These are phyloP conservation scores for Lachnum nothofagi DNA, from an alignment of 2,329 filamentous ascomycete genomes.

Conservation along the genomic window DNA sequence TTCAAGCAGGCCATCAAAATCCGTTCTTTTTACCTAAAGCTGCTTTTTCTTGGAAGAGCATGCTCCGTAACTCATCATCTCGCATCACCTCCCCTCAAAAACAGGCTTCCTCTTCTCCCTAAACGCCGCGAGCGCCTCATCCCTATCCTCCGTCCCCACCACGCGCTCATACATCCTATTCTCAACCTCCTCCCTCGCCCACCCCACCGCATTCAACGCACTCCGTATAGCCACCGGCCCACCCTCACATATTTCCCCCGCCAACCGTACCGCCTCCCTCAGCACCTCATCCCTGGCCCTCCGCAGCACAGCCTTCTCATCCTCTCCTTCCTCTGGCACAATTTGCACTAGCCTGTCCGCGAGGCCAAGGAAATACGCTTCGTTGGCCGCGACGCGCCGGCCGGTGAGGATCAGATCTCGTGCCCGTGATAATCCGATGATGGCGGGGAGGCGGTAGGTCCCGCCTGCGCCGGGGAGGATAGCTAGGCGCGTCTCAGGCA, in stretches of 20 bases:
- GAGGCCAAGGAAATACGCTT: constrained; percentile 87
- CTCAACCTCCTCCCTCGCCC: constrained; percentile 71
- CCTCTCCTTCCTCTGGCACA: constrained; percentile 46
- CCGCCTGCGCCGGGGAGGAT: constrained; percentile 95
- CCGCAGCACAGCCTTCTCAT: constrained; percentile 44
- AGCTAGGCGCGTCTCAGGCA: constrained; percentile 87
- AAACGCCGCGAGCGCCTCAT: constrained; percentile 86
- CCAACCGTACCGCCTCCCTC: constrained; percentile 70
- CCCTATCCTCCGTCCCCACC: constrained; percentile 75
- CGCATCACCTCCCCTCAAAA: constrained; percentile 50
- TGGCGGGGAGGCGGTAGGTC: constrained; percentile 75
- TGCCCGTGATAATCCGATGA: constrained; percentile 78
- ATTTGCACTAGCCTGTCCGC: constrained; percentile 88
- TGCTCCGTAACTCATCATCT: too few species aligned
- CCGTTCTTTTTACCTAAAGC: too few species aligned
- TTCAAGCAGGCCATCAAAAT: too few species aligned
- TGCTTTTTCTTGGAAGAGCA: too few species aligned
- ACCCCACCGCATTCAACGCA: constrained; percentile 71
- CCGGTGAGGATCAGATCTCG: constrained; percentile 87
- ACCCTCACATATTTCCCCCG: constrained; percentile 81
- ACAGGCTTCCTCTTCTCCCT: constrained; percentile 65
- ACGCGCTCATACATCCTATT: constrained; percentile 82
- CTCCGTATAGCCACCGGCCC: constrained; percentile 78
- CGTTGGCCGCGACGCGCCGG: constrained; percentile 72
- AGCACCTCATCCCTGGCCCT: constrained; percentile 64